These are phyloP conservation scores for Castanea mollissima DNA, from an alignment of 306 rosid genomes.

Conservation along the genomic window DNA sequence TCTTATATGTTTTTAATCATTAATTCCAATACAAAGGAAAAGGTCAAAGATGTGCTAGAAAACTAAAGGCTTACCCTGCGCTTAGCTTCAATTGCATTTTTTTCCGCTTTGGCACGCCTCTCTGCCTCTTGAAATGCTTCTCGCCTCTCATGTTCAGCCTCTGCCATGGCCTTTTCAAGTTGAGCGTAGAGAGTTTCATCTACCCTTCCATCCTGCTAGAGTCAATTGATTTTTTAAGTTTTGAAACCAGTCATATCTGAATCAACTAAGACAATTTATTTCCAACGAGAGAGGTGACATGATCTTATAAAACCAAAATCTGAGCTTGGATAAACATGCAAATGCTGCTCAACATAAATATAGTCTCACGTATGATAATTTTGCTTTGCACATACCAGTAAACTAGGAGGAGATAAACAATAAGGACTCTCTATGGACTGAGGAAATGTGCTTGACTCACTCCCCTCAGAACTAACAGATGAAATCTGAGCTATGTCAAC, in stretches of 20 bases:
- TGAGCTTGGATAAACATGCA: constrained; percentile 1
- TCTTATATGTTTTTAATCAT: no score
- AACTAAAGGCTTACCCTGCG: constrained; percentile 45
- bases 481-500: constrained; percentile 30
- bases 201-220: constrained; percentile 62
- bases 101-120: constrained; percentile 63
- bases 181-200: constrained; percentile 54
- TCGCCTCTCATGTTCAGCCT: constrained; percentile 57
- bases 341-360: background rate
- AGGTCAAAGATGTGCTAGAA: background rate
- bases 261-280: background rate
- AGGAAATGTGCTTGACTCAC: constrained; percentile 25
- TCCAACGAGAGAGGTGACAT: constrained; percentile 5
- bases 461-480: constrained; percentile 24
- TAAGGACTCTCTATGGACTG: constrained; percentile 23
- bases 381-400: constrained; percentile 36
- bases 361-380: background rate
- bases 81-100: constrained; percentile 53
- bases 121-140: constrained; percentile 54
- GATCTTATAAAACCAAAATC: constrained; percentile 9
- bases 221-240: constrained; percentile 13
- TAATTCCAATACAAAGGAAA: constrained; percentile 5
- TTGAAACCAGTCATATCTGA: background rate
- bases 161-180: constrained; percentile 60
- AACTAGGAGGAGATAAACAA: constrained; percentile 51